Percentiles rank a stretch among this genome's conserved stretches.
Evolutionary conservation across 2,329 filamentous ascomycete species (phyloP).

Genomic region (Fusarium sp.): DNA sequence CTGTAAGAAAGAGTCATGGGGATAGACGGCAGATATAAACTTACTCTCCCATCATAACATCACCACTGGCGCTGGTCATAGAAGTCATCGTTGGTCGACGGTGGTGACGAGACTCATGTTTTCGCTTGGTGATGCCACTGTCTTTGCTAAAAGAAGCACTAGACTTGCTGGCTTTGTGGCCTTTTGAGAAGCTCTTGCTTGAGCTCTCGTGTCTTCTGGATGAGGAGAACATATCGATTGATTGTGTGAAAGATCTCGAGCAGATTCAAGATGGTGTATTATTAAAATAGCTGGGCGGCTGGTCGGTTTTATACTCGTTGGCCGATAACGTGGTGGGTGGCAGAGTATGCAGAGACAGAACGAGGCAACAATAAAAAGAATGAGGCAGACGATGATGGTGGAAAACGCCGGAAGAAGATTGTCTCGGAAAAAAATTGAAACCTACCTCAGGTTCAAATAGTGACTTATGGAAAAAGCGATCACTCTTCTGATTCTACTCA

Average conservation of each 20-base stretch:
- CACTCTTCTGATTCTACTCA: constrained; percentile 38
- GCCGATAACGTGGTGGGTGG: constrained; percentile 8
- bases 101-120: constrained; percentile 61
- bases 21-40: constrained; percentile 27
- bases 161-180: constrained; percentile 62
- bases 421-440: constrained; percentile 28
- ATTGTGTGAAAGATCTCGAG: not conserved
- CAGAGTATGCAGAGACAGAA: constrained; percentile 20
- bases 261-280: not conserved
- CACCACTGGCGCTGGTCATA: constrained; percentile 52
- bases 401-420: constrained; percentile 27
- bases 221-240: constrained; percentile 60
- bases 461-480: constrained; percentile 12
- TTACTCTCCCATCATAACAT: constrained; percentile 59
- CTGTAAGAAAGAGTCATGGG: constrained; percentile 3
- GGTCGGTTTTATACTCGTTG: constrained; percentile 27
- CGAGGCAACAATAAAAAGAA: constrained; percentile 27
- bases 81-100: constrained; percentile 62
- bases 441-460: constrained; percentile 50
- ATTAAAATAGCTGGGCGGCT: constrained; percentile 24
- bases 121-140: constrained; percentile 64
- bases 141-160: constrained; percentile 67
- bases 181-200: constrained; percentile 65
- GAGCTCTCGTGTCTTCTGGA: constrained; percentile 57
- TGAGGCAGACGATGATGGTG: constrained; percentile 22